Evolutionary conservation across 2,329 filamentous ascomycete genomes (phyloP).

Genomic region (Ophioceras dolichostomum): DNA sequence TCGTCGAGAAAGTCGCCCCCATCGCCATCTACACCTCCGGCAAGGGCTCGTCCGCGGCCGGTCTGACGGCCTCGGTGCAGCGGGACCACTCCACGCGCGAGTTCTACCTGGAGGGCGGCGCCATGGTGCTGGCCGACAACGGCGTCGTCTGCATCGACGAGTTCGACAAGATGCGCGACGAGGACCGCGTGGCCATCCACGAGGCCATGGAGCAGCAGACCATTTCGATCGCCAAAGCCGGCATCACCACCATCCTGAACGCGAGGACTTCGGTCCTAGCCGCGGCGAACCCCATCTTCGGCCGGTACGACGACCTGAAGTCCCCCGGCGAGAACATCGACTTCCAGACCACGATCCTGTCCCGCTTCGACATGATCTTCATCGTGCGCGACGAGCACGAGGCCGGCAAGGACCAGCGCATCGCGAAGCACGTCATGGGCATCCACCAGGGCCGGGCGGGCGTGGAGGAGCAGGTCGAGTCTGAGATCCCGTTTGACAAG

Average conservation of each 20-base stretch:
- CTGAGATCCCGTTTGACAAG: conserved; percentile 88
- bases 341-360: conserved; percentile 96
- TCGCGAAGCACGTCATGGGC: conserved; percentile 93
- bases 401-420: conserved; percentile 76
- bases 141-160: conserved; percentile 98
- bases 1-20: conserved; percentile 90
- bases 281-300: conserved; percentile 94
- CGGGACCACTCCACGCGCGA: conserved; percentile 84
- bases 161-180: conserved; percentile 99
- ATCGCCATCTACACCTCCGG: conserved; percentile 98
- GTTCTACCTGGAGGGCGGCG: conserved; percentile 95
- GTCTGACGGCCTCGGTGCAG: conserved; percentile 94
- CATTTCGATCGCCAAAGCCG: conserved; percentile 96
- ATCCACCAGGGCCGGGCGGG: conserved; percentile 90
- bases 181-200: conserved; percentile 95
- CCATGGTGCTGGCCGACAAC: conserved; percentile 94
- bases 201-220: conserved; percentile 99
- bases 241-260: conserved; percentile 96
- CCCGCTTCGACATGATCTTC: conserved; percentile 99
- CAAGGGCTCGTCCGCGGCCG: conserved; percentile 93
- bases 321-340: conserved; percentile 97
- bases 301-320: conserved; percentile 96
- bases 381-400: conserved; percentile 95
- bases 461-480: conserved; percentile 68
- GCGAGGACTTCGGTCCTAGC: conserved; percentile 90